Percentiles rank a stretch among this genome's conserved stretches.
These are phyloP conservation scores for Puccinellia tenuiflora DNA, from an alignment of 176 grass and related monocot species.

Conservation along the genomic window DNA sequence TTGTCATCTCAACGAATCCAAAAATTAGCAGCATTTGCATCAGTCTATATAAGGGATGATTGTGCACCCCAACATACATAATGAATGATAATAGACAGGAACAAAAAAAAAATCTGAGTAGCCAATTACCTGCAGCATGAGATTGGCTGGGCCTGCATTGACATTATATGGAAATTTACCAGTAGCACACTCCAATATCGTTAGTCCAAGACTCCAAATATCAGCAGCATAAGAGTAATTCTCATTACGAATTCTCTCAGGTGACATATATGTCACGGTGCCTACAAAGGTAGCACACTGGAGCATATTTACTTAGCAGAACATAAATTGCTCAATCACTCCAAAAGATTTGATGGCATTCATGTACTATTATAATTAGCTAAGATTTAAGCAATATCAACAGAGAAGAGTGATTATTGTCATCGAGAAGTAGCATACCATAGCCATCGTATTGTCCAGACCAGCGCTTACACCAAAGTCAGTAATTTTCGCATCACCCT, in stretches of 20 bases:
- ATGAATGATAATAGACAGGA: background rate
- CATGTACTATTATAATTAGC: slow-evolving; percentile 15
- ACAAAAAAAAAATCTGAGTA: background rate
- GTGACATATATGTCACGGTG: slow-evolving; percentile 97
- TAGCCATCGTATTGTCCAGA: slow-evolving; percentile 78
- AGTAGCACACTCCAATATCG: slow-evolving; percentile 84
- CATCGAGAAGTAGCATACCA: slow-evolving; percentile 55
- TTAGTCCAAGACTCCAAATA: slow-evolving; percentile 97
- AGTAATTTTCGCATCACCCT: slow-evolving; percentile 79
- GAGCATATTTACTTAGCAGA: slow-evolving; percentile 51
- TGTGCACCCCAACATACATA: background rate
- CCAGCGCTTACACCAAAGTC: slow-evolving; percentile 90
- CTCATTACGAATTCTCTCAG: slow-evolving; percentile 96
- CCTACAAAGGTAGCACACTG: slow-evolving; percentile 99
- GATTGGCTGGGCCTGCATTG: slow-evolving; percentile 84
- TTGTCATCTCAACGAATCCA: background rate
- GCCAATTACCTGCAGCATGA: slow-evolving; percentile 83
- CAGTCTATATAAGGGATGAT: background rate
- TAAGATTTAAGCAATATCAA: background rate
- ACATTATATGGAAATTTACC: slow-evolving; percentile 94
- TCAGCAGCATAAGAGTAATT: slow-evolving; percentile 88
- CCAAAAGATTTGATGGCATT: slow-evolving; percentile 1
- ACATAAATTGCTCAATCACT: slow-evolving; percentile 32
- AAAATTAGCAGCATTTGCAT: background rate
- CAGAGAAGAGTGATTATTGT: slow-evolving; percentile 11